Base-by-base conservation (phyloP, 306 rosid genomes). In the Sesbania bispinosa region DNA sequence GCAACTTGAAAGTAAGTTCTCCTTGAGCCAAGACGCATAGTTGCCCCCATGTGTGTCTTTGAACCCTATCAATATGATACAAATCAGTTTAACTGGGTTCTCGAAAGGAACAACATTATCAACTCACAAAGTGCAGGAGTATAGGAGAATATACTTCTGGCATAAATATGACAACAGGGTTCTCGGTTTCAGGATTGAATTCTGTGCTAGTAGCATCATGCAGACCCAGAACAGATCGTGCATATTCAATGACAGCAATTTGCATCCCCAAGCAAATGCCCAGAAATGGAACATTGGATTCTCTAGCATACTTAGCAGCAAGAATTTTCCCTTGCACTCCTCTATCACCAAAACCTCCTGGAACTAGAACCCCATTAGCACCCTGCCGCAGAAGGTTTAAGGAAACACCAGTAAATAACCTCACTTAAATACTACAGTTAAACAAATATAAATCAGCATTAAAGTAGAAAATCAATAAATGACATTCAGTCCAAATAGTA, bases 211-310 rank as follows among this genome's bases (percentile, higher is more conserved):
- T 79, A 7, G 97, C 97, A 79, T 94, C 97, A 18, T 55, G 73
- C 35, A 88, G 77, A 73, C 97, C 88, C 23, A 90, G 94, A 78
- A 87, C 83, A 79, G 96, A 94, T 68, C 85, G 82, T 4, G 98
- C 94, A 79, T 78, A 86, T 71, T 94, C 98, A 73, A 94, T 77
- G 47, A 94, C 97, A 72, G 98, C 95, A 67, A 87, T 69, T 77
- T 94, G 98, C 98, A 94, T 86, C 76, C 98, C 98, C 14, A 94
- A 84, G 35, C 97, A 94, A 62, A 94, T 94, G 45, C 98, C 98
- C 1, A 94, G 97, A n/a, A n/a, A 94, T 2, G 98, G 98, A 81
- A 94, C 80, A 38, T 64, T 81, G 14, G 83, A 73, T 74, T 94
- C 97, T 73, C 96, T 82, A 29, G 97, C 96, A 80, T 87, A 87